These are phyloP conservation scores for Solanum bulbocastanum DNA, from an alignment of 257 asterid species.

Conservation along the genomic window DNA sequence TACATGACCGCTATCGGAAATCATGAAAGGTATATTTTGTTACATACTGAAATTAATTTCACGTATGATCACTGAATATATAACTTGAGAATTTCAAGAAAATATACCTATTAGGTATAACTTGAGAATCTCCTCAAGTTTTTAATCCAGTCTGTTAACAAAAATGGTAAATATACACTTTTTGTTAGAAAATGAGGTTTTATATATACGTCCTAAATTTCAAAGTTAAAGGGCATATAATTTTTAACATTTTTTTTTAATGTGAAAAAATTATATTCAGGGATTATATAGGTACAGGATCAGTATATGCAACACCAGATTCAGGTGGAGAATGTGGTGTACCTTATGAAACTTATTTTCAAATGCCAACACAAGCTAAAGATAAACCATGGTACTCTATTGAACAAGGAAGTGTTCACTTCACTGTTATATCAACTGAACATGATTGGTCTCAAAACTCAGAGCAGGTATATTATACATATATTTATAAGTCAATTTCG, in stretches of 20 bases:
- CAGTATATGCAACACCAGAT: conserved; percentile 52
- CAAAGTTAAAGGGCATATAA: background rate
- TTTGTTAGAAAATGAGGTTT: background rate
- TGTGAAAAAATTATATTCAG: conserved; percentile 17
- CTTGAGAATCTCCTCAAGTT: too few relatives aligned
- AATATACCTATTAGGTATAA: background rate
- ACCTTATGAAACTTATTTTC: conserved; percentile 84
- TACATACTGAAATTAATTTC: background rate
- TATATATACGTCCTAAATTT: background rate
- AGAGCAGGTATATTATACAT: conserved; percentile 29
- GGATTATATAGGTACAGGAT: conserved; percentile 52
- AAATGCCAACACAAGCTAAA: conserved; percentile 57
- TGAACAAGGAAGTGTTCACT: conserved; percentile 72
- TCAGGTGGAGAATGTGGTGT: conserved; percentile 97
- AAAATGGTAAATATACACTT: background rate
- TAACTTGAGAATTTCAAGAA: too few relatives aligned
- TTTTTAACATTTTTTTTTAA: background rate
- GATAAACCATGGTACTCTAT: conserved; percentile 95
- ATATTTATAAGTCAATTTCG: background rate
- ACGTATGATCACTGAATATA: background rate
- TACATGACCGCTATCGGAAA: conserved; percentile 95
- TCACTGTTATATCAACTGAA: conserved; percentile 79
- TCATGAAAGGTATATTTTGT: conserved; percentile 48
- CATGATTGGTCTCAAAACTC: conserved; percentile 47
- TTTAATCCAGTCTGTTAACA: too few relatives aligned